These are phyloP conservation scores for Mycocentrospora acerina DNA, from an alignment of 2,329 filamentous ascomycete species.

Conservation along the genomic window DNA sequence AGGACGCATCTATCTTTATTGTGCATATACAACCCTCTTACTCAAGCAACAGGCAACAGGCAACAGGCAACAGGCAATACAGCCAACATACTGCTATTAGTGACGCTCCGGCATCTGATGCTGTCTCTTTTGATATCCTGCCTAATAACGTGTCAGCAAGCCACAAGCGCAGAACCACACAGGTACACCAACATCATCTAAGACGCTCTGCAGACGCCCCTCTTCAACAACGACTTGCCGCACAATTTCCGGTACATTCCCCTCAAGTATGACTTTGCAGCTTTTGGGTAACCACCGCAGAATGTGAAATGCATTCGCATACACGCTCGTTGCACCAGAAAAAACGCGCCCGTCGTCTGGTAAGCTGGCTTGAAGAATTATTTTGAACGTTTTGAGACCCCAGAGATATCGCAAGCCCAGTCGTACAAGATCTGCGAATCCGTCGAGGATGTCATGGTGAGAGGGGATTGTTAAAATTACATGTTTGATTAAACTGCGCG, in stretches of 20 bases:
- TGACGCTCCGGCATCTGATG: conserved; percentile 42
- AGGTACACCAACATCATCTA: conserved; percentile 43
- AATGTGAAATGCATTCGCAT: conserved; percentile 52
- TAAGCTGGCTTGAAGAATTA: conserved; percentile 39
- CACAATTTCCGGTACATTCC: conserved; percentile 43
- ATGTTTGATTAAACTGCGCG: conserved; percentile 46
- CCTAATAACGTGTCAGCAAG: conserved; percentile 17
- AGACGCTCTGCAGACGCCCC: conserved; percentile 40
- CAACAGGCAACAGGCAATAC: background rate
- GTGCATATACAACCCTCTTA: no score
- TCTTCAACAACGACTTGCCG: conserved; percentile 47
- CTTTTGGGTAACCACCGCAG: conserved; percentile 48
- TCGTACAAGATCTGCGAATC: conserved; percentile 50
- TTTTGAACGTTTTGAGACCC: conserved; percentile 46
- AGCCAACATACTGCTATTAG: conserved; percentile 3
- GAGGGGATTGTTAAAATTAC: conserved; percentile 48
- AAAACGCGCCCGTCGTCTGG: conserved; percentile 28
- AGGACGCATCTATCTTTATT: no score
- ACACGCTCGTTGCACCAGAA: conserved; percentile 44
- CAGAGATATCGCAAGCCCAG: conserved; percentile 49
- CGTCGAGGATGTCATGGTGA: conserved; percentile 50
- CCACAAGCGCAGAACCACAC: background rate
- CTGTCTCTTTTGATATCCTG: conserved; percentile 37
- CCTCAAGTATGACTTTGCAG: conserved; percentile 45
- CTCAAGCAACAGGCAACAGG: no score